Base-by-base conservation (phyloP, 1,284 basidiomycete genomes). In the Moniliophthora roreri region DNA sequence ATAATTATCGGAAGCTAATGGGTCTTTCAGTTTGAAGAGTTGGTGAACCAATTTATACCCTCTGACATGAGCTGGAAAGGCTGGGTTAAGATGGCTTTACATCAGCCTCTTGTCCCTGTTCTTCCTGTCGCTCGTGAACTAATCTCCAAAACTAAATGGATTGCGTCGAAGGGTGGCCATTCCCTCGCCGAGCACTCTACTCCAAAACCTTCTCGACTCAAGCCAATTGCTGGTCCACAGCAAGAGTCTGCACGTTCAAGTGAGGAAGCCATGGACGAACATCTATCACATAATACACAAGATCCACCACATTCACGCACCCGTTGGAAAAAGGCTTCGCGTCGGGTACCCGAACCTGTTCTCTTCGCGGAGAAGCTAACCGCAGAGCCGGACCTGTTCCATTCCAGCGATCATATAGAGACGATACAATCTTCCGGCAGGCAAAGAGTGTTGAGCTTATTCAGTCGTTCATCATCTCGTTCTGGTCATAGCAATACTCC, bases 11-110 rank as follows among this genome's bases (percentile, higher is more conserved):
- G 56, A 39, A 40, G 46, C 48, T 37, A 50, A 15, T 45, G 48
- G 40, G 15, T 52, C 20, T 51, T 5, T 70, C n/a, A 91, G 79
- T 92, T 92, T 60, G 87, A 92, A 66, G 91, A 94, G 56, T 65
- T 95, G 32, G 85, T 93, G 15, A 84, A 91, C 60, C 85, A 90
- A 62, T 90, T 89, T 63, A 83, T 90, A 57, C 87, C 88, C 1
- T 86, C 85, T 2, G 81, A 87, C 58, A 83, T 81, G 63, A 85
- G 83, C 47, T 88, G 87, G 87, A 80, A 78, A 63, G 87, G 87
- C 5, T 90, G 87, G 88, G 78, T 93, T 47, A 91, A 89, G 67
- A 85, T 87, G 74, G 91, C 85, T 8, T 86, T 89, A 69, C 83
- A 89, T 54, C 88, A 87, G 62, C 87, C 85, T 21, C 70, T 88